phyloP scores from a whole-genome alignment of 305 asterid genomes.

The Striga hermonthica region DNA sequence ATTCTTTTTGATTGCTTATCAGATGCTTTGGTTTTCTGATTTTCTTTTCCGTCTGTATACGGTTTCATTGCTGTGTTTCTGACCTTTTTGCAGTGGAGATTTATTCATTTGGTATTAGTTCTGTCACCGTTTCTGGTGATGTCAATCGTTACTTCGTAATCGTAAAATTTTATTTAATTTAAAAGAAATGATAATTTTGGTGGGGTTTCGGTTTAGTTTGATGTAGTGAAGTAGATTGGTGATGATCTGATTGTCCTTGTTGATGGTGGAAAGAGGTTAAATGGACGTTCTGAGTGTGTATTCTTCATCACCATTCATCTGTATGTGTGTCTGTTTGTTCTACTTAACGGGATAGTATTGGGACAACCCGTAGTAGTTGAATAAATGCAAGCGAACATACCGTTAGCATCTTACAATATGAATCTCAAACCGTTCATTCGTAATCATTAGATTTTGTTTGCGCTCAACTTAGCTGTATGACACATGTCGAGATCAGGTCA shows the following conservation, averaged over 20 bases:
- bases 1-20: conserved; percentile 26
- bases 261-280: not conserved
- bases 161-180: conserved; percentile 11
- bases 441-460: conserved; percentile 3
- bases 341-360: not conserved
- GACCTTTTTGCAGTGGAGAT: conserved; percentile 23
- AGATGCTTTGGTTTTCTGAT: conserved; percentile 23
- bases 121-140: not conserved
- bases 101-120: conserved; percentile 15
- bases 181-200: conserved; percentile 1
- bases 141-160: conserved; percentile 19
- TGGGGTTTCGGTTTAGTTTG: conserved; percentile 6
- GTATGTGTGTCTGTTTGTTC: not conserved
- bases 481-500: conserved; percentile 9
- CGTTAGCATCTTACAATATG: conserved; percentile 8
- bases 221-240: conserved; percentile 21
- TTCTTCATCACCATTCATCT: conserved; percentile 1
- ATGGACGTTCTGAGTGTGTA: conserved; percentile 11
- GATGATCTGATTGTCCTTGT: conserved; percentile 9
- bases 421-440: not conserved
- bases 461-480: not conserved
- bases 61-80: conserved; percentile 25
- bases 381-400: conserved; percentile 3
- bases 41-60: not conserved
- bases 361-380: conserved; percentile 5